Evolutionary conservation across 352 stramenopile species (phyloP).

Genomic region (Globisporangium takayamanum): DNA sequence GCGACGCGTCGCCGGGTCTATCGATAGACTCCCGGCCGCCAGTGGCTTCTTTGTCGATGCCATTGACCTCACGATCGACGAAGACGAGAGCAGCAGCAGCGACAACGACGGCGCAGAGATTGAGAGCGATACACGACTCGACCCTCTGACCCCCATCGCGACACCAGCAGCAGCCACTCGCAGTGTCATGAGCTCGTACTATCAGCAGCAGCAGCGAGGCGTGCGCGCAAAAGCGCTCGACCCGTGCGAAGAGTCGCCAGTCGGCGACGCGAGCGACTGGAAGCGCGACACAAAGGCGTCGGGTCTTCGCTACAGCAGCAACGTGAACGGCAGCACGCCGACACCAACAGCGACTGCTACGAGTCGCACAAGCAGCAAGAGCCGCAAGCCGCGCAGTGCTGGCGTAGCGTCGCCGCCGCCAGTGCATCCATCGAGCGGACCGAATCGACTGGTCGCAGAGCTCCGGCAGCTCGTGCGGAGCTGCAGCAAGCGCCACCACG

Average conservation of each 20-base stretch:
- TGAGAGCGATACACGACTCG: constrained; percentile 3
- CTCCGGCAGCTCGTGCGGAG: constrained; percentile 37
- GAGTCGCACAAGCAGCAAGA: constrained; percentile 1
- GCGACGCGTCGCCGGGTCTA: constrained; percentile 28
- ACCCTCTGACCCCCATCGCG: not conserved
- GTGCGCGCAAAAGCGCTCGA: constrained; percentile 10
- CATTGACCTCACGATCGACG: constrained; percentile 17
- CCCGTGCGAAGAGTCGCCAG: constrained; percentile 8
- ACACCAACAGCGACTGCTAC: not conserved
- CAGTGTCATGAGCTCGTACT: constrained; percentile 7
- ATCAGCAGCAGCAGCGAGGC: constrained; percentile 1
- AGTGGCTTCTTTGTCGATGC: constrained; percentile 12
- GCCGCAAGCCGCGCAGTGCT: not conserved
- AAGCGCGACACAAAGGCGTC: constrained; percentile 13
- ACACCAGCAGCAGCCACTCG: not conserved
- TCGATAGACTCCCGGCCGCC: constrained; percentile 15
- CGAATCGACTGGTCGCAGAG: constrained; percentile 17
- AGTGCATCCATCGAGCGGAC: constrained; percentile 3
- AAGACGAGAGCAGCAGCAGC: constrained; percentile 8
- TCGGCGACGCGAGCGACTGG: constrained; percentile 5
- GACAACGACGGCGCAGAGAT: constrained; percentile 1
- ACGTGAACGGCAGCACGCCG: constrained; percentile 16
- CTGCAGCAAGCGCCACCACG: constrained; percentile 48
- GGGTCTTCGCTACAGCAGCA: constrained; percentile 13
- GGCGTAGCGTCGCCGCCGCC: not conserved